Base-by-base conservation (phyloP, 2,329 filamentous ascomycete species). In the Acephala macrosclerotiorum region DNA sequence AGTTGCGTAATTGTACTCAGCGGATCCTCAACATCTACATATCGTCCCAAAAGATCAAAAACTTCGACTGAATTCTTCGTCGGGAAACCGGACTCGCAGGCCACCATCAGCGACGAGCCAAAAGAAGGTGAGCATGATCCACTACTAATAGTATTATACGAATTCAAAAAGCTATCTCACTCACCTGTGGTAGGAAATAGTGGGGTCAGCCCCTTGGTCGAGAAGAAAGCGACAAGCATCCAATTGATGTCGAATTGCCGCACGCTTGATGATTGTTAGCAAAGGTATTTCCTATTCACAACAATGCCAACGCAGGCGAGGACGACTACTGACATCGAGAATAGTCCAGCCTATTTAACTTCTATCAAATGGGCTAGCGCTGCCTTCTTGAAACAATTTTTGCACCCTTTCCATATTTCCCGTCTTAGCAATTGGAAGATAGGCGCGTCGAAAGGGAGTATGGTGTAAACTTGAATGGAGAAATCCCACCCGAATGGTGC, bases 281-380 rank as follows among this genome's bases (percentile, higher is more conserved):
- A 8, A 25, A 25, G 25, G 7, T 26, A 11, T 26, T 3, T 9
- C 6, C 6, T 25, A 5, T 8, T 26, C 4, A 12, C 26, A 26
- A 16, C 2, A 9, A 51, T 3, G 2, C 7, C 6, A 12, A 9
- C n/a, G n/a, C n/a, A n/a, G n/a, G n/a, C n/a, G n/a, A n/a, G n/a
- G n/a, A n/a, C n/a, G n/a, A n/a, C n/a, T n/a, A n/a, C 47, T 25
- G 14, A 51, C 47, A 18, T 51, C 47, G 2, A 51, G 11, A 18
- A 51, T 22, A 16, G 47, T 51, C 9, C 9, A 26, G 20, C 42
- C 38, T 8, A 9, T 18, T 11, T 3, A 1, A n/a, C 3, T 14
- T 22, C 40, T 33, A 14, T 65, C 58, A 35, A 58, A 61, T n/a
- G n/a, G 40, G 20, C 36, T 35, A 16, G 58, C 58, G 35, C 35